These are phyloP conservation scores for Meira miltonrushii DNA, from an alignment of 1,284 basidiomycete genomes.

Conservation along the genomic window DNA sequence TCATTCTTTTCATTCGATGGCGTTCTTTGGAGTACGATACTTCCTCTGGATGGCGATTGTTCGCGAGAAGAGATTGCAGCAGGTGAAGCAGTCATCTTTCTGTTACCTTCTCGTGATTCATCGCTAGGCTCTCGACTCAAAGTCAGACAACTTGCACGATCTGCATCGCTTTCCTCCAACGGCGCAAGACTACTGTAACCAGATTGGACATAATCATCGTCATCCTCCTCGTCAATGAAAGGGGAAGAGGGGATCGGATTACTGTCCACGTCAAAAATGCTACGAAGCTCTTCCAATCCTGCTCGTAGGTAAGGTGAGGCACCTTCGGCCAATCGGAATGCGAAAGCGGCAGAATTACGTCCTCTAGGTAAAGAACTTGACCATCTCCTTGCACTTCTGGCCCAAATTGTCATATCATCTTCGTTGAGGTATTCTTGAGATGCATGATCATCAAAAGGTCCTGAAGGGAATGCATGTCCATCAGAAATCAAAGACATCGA, in stretches of 20 bases:
- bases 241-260: slow-evolving; percentile 9
- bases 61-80: neutral
- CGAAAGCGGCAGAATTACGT: neutral
- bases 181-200: too few relatives aligned
- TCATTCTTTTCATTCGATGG: neutral
- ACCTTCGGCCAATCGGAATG: slow-evolving; percentile 5
- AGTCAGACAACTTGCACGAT: neutral
- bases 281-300: slow-evolving; percentile 34
- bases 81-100: neutral
- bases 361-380: neutral
- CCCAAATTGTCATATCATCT: neutral
- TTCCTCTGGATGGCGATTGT: neutral
- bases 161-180: neutral
- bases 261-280: slow-evolving; percentile 40
- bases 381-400: neutral
- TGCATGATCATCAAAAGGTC: too few relatives aligned
- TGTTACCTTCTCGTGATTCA: neutral
- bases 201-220: slow-evolving; percentile 9
- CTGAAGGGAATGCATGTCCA: too few relatives aligned
- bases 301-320: slow-evolving; percentile 33
- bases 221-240: slow-evolving; percentile 12
- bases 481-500: too few relatives aligned
- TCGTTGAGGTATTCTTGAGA: too few relatives aligned
- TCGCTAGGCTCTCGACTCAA: too few relatives aligned
- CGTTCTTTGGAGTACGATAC: neutral